A percentile compares a stretch with the other conserved stretches of the same genome.
Conservation (phyloP, 2,329 filamentous ascomycete genomes). For the Penicillium carneum region DNA sequence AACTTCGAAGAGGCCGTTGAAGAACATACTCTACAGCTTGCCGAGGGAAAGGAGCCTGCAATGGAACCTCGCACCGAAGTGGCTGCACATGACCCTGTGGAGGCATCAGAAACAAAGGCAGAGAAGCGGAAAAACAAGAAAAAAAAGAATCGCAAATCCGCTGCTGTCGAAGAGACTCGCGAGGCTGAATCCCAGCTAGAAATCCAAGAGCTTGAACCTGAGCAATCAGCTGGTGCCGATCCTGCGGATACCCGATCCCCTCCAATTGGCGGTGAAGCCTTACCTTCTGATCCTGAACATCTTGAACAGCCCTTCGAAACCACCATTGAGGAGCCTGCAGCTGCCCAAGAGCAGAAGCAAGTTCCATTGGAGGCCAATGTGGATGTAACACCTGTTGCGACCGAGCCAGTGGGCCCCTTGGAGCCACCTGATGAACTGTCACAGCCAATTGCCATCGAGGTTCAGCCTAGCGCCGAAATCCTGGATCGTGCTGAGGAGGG, state of each 20-base stretch:
- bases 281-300: slow-evolving; percentile 19
- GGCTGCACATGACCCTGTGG: slow-evolving; percentile 4
- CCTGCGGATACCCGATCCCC: slow-evolving; percentile 19
- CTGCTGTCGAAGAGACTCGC: slow-evolving; percentile 23
- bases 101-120: slow-evolving; percentile 18
- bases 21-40: slow-evolving; percentile 17
- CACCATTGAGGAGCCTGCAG: slow-evolving; percentile 7
- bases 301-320: slow-evolving; percentile 7
- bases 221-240: slow-evolving; percentile 13
- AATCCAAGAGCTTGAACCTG: slow-evolving; percentile 15
- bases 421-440: slow-evolving; percentile 1
- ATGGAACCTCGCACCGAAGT: neutral
- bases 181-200: slow-evolving; percentile 17
- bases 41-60: slow-evolving; percentile 2
- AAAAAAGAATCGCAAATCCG: slow-evolving; percentile 36
- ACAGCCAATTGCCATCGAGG: neutral
- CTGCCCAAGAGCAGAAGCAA: slow-evolving; percentile 16
- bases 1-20: slow-evolving; percentile 33
- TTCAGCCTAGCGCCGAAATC: neutral
- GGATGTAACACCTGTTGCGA: neutral
- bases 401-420: slow-evolving; percentile 4
- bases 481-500: neutral
- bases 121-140: slow-evolving; percentile 35
- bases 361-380: neutral
- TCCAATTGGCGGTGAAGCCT: slow-evolving; percentile 23